Evolutionary conservation across 805 yeast species (phyloP), one percentile per base, ranked within the genome.

Genomic region (Brettanomyces anomalus): DNA sequence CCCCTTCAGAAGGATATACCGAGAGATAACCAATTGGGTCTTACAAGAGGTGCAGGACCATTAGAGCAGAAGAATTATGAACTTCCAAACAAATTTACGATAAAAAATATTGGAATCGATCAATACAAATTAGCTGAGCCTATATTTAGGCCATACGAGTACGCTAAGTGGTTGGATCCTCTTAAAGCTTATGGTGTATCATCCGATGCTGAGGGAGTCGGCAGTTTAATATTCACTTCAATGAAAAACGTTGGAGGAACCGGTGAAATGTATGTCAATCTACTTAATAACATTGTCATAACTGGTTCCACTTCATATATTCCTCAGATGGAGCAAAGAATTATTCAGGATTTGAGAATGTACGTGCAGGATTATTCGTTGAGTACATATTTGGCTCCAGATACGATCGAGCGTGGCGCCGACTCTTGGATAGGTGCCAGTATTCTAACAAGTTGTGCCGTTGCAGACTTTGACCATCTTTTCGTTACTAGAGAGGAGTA

Each of bases 401-500:
- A 62, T 42, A 50, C 66, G 5, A 57, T 62, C 53, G 87, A 81
- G 46, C 70, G 80, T 47, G 75, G 70, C 48, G 74, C 68, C 49
- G 76, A 81, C 40, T 67, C 74, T 19, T 81, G 88, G 88, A 62
- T 79, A 26, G 88, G 88, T n/a, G 86, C 87, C 1, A 74, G 80
- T 44, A 78, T 79, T 48, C 68, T 81, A 50, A 78, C 83, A 13
- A 50, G 57, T 34, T 52, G 54, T 3, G 71, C 74, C 36, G 70
- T 77, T 68, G 75, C 81, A 39, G 69, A 68, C 38, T 70, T 68
- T 46, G 79, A 77, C 44, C 79, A 70, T 42, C 66, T 74, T 66
- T 81, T 80, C 63, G 66, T 81, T 31, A 70, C 81, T 35, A 78
- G 74, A 54, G 71, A 73, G 33, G 85, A 81, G 53, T 81, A 80